Evolutionary conservation across 1,284 basidiomycete species (phyloP).

Genomic region (Ustanciosporium gigantosporum): DNA sequence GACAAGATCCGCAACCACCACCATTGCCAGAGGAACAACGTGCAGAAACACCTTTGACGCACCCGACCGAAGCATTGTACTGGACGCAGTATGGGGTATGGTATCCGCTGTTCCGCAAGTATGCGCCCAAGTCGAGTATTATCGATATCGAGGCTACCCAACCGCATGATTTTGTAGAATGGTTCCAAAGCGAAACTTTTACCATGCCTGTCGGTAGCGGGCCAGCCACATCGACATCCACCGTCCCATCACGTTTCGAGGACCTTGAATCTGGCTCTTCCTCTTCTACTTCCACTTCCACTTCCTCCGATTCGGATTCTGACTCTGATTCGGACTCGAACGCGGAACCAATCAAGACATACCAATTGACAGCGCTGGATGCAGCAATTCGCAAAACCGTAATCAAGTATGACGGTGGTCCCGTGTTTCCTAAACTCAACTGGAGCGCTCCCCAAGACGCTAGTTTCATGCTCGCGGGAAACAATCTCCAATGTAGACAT

Average conservation of each 20-base stretch:
- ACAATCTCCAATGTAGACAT: slow-evolving; percentile 80
- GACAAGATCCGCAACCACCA: no score
- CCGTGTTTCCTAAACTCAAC: slow-evolving; percentile 81
- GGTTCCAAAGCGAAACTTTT: slow-evolving; percentile 77
- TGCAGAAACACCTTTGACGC: no score
- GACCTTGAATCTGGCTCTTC: no score
- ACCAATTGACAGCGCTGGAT: slow-evolving; percentile 68
- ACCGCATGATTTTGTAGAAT: slow-evolving; percentile 71
- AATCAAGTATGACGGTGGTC: slow-evolving; percentile 68
- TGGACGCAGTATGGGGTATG: slow-evolving; percentile 77
- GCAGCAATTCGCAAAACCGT: slow-evolving; percentile 73
- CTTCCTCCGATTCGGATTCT: slow-evolving; percentile 65
- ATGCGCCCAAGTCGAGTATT: slow-evolving; percentile 77
- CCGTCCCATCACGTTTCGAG: background rate
- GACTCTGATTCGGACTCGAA: slow-evolving; percentile 63
- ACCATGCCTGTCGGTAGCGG: slow-evolving; percentile 82
- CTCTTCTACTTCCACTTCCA: no score
- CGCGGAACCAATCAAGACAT: slow-evolving; percentile 10
- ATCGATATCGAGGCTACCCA: slow-evolving; percentile 70
- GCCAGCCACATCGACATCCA: slow-evolving; percentile 32
- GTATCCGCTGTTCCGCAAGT: slow-evolving; percentile 75
- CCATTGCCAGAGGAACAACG: no score
- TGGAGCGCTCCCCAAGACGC: slow-evolving; percentile 68
- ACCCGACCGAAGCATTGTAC: slow-evolving; percentile 65
- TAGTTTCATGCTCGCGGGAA: slow-evolving; percentile 85